A percentile compares a stretch with the other conserved stretches of the same genome.
Evolutionary conservation across 1,139 yeast species (phyloP).

Genomic region (Kurtzmaniella quercitrusa): DNA sequence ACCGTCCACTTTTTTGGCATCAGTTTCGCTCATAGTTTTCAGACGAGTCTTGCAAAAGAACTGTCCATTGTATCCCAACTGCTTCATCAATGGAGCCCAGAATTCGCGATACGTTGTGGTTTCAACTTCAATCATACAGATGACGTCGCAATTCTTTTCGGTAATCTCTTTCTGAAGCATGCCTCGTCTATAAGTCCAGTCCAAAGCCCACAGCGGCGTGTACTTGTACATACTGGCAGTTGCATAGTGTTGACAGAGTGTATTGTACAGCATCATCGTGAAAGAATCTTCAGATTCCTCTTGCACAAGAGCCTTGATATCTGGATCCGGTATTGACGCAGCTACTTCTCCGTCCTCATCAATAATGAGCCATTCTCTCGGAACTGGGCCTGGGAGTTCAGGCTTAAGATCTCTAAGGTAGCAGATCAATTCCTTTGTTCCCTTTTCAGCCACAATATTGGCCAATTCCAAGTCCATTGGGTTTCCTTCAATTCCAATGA

Average conservation of each 20-base stretch:
- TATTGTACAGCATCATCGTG: constrained; percentile 82
- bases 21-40: constrained; percentile 80
- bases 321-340: constrained; percentile 31
- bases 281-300: constrained; percentile 42
- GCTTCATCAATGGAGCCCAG: constrained; percentile 74
- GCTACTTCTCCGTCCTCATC: constrained; percentile 71
- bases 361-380: constrained; percentile 78
- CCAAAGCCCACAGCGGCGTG: constrained; percentile 96
- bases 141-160: constrained; percentile 62
- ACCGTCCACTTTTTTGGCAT: constrained; percentile 91
- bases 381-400: constrained; percentile 56
- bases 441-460: constrained; percentile 70
- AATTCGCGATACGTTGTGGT: constrained; percentile 78
- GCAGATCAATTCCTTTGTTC: constrained; percentile 77
- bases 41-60: constrained; percentile 90
- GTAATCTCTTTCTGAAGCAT: constrained; percentile 69
- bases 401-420: constrained; percentile 83
- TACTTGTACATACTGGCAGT: constrained; percentile 88
- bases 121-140: constrained; percentile 95
- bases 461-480: constrained; percentile 67
- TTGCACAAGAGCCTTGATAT: constrained; percentile 20
- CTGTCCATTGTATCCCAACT: constrained; percentile 73
- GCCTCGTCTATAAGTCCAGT: constrained; percentile 89
- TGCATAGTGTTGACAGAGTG: constrained; percentile 93
- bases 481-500: constrained; percentile 92